These are phyloP conservation scores for Tetraselmis chui DNA, from an alignment of 139 green algal genomes.

Conservation along the genomic window DNA sequence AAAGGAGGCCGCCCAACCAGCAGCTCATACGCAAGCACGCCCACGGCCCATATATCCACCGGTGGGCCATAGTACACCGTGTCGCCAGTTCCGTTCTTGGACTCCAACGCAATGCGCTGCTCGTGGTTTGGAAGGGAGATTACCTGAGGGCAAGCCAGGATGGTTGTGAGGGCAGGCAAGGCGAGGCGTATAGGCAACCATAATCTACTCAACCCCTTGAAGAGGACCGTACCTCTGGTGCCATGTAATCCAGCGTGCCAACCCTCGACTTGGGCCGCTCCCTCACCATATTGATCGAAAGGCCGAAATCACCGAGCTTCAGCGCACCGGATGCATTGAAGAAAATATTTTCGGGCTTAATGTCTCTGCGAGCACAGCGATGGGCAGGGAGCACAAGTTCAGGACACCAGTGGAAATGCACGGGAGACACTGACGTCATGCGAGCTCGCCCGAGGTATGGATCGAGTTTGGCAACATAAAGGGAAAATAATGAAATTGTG, in stretches of 20 bases:
- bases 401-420: no score
- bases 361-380: no score
- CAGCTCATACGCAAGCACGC: neutral
- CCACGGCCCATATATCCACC: neutral
- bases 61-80: slow-evolving; percentile 10
- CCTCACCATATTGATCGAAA: neutral
- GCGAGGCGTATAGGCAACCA: neutral
- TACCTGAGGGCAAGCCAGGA: neutral
- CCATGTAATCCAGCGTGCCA: neutral
- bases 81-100: neutral
- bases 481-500: no score
- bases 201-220: neutral
- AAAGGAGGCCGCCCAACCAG: neutral
- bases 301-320: slow-evolving; percentile 2
- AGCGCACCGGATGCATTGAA: neutral
- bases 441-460: no score
- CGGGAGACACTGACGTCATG: no score
- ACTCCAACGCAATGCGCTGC: neutral
- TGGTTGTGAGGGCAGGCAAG: no score
- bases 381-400: neutral
- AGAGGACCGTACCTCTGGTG: neutral
- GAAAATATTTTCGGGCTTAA: slow-evolving; percentile 16
- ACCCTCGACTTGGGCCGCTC: neutral
- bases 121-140: neutral
- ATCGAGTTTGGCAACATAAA: no score